phyloP scores from a whole-genome alignment of 2,329 filamentous ascomycete species.

The Aureobasidium sp. region DNA sequence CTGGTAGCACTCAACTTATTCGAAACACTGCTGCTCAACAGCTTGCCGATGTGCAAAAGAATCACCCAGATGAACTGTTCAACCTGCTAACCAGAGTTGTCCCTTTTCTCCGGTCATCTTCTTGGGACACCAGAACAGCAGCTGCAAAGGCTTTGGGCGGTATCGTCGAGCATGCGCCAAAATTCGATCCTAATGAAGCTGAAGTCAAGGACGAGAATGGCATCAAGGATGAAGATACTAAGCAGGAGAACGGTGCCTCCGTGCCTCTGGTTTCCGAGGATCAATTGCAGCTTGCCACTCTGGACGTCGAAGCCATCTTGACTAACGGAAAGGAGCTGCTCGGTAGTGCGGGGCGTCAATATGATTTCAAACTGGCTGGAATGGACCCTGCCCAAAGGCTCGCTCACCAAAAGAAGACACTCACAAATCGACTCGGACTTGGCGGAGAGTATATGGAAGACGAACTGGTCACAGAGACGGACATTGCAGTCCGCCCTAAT shows the following conservation, averaged over 20 bases:
- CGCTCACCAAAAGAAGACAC: conserved; percentile 81
- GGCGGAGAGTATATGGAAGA: conserved; percentile 80
- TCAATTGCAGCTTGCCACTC: conserved; percentile 61
- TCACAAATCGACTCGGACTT: conserved; percentile 74
- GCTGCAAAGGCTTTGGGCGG: conserved; percentile 90
- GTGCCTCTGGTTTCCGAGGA: conserved; percentile 45
- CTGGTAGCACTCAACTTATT: conserved; percentile 91
- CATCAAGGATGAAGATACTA: conserved; percentile 37
- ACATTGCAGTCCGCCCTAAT: conserved; percentile 44
- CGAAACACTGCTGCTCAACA: conserved; percentile 96
- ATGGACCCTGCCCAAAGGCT: conserved; percentile 77
- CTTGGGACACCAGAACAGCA: conserved; percentile 93
- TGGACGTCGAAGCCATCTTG: conserved; percentile 74
- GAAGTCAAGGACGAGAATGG: conserved; percentile 49
- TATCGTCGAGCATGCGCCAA: conserved; percentile 81
- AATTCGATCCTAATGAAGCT: conserved; percentile 79
- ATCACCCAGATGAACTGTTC: conserved; percentile 94
- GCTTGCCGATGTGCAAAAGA: conserved; percentile 94
- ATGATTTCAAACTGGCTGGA: conserved; percentile 76
- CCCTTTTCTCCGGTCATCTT: conserved; percentile 90
- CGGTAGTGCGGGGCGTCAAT: conserved; percentile 69
- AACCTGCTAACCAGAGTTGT: conserved; percentile 89
- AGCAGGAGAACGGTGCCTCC: conserved; percentile 47
- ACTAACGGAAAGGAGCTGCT: conserved; percentile 78
- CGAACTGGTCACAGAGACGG: conserved; percentile 64